Conservation (phyloP, 306 rosid genomes). For the Cucumis hystrix region DNA sequence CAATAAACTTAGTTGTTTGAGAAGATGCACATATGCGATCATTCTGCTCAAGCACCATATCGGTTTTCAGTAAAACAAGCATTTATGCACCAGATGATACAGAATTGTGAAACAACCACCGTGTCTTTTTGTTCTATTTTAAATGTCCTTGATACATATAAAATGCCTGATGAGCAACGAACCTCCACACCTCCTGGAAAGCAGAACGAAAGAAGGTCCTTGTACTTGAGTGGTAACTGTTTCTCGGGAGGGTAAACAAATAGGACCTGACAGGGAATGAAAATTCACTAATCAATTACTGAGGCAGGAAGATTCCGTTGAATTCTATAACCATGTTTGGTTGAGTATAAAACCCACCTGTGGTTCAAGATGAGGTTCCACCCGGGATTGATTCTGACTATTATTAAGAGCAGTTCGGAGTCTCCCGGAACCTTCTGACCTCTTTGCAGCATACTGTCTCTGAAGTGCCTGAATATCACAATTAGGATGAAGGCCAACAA, state of each 20-base stretch:
- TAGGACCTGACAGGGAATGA: slow-evolving; percentile 40
- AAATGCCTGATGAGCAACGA: slow-evolving; percentile 16
- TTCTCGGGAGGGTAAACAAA: slow-evolving; percentile 91
- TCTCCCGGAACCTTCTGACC: slow-evolving; percentile 51
- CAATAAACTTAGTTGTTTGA: not conserved
- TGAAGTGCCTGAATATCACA: slow-evolving; percentile 74
- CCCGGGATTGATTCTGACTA: slow-evolving; percentile 52
- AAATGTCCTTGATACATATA: not conserved
- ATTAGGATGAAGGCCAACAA: slow-evolving; percentile 87
- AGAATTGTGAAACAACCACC: not conserved
- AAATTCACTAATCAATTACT: not conserved
- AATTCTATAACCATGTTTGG: not conserved
- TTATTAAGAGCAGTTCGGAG: slow-evolving; percentile 50
- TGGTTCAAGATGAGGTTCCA: slow-evolving; percentile 83
- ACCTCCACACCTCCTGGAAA: slow-evolving; percentile 96
- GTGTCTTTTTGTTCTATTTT: not conserved
- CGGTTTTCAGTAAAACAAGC: not conserved
- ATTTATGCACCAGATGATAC: not conserved
- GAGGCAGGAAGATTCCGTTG: not conserved
- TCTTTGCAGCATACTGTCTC: slow-evolving; percentile 52
- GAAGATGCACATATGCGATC: not conserved
- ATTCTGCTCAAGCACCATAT: not conserved
- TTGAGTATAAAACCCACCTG: slow-evolving; percentile 40
- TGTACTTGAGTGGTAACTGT: slow-evolving; percentile 63
- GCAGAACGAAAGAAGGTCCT: slow-evolving; percentile 89